Evolutionary conservation across 768 basidiomycete genomes (phyloP).

Genomic region (Mycena galericulata): DNA sequence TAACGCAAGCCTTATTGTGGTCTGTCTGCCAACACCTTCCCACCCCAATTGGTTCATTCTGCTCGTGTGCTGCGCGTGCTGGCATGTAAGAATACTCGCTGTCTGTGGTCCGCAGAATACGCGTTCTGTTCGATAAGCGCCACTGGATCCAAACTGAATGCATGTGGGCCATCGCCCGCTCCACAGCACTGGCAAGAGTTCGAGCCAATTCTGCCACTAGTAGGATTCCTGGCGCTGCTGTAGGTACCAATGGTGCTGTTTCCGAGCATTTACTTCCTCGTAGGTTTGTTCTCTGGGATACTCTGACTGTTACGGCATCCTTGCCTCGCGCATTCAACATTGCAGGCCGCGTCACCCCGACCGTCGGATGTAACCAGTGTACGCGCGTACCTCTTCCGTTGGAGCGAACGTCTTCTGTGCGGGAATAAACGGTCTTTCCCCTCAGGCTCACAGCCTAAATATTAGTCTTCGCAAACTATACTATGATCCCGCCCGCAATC

Average conservation of each 20-base stretch:
- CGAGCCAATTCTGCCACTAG: no score
- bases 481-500: no score
- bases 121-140: not conserved
- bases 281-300: no score
- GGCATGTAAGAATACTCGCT: slow-evolving; percentile 20
- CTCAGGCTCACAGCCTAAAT: not conserved
- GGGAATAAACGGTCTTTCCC: not conserved
- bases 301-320: not conserved
- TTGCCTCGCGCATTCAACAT: slow-evolving; percentile 13
- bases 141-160: no score
- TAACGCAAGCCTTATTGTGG: slow-evolving; percentile 45
- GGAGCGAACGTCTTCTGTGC: not conserved
- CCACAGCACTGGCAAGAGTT: no score
- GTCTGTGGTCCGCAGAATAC: not conserved
- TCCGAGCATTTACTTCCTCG: no score
- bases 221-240: no score
- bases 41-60: not conserved
- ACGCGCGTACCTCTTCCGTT: slow-evolving; percentile 11
- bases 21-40: slow-evolving; percentile 40
- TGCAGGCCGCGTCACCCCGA: slow-evolving; percentile 16
- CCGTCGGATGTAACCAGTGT: not conserved
- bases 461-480: not conserved
- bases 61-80: not conserved
- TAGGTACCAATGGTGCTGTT: no score
- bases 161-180: no score